Evolutionary conservation across 805 yeast species (phyloP), one percentile per base, ranked within the genome.

Genomic region (Komagataella populi): DNA sequence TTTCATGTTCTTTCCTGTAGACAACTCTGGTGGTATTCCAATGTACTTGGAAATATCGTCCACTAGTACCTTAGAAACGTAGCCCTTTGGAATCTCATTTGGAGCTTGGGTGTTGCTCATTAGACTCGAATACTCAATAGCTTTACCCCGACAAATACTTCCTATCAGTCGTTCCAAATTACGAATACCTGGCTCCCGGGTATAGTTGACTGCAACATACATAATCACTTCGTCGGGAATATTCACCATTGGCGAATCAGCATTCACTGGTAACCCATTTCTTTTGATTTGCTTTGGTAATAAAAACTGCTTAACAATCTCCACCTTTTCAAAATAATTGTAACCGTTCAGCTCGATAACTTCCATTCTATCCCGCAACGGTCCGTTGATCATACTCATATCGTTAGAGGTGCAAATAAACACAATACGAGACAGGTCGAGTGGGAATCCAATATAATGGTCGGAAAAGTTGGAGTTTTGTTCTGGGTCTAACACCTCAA

Each of bases 401-500:
- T 85, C 84, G 63, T 88, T 88, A 8, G 96, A 91, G 1, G 96
- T 88, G 58, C 96, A 90, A 50, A 88, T 76, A 60, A 88, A 88
- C 18, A 87, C 68, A 12, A 86, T 84, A 57, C 85, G 86, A 4
- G 95, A 84, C 56, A 88, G 68, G 61, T 88, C 96, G 18, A 88
- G 73, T 0, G 96, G 95, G 67, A 88, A 84, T 4, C 93, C 93
- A 51, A 88, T 66, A 63, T 85, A 88, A 63, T 87, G 95, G 66
- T 88, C 96, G 44, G 76, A 77, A 65, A 87, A 88, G 36, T 78
- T 71, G 43, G 70, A 66, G 64, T 88, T 88, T 62, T 88, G 96
- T 63, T 88, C 96, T 0, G 96, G 96, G 60, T 88, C 96, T 54
- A 88, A 72, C 1, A 88, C 90, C 64, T 88, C 96, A 54, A 88